Conservation (phyloP, 305 asterid genomes). For the Rubia occidens region DNA sequence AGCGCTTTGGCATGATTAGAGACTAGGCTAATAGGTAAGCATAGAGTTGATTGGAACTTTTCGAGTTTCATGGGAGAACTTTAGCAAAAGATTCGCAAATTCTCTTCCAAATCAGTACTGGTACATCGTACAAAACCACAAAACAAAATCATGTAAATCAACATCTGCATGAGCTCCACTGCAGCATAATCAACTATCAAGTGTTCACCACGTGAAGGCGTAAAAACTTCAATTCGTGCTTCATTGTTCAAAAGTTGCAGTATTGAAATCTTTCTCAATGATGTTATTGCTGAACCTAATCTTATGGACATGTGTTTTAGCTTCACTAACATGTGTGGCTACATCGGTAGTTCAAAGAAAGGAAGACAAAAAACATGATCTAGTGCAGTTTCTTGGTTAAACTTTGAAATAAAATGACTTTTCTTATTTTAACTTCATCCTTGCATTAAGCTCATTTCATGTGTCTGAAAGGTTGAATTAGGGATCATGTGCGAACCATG, state of each 20-base stretch:
- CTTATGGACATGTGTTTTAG: background rate
- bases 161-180: too few species aligned
- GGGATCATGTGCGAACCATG: conserved; percentile 55
- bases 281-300: too few species aligned
- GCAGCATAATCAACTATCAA: too few species aligned
- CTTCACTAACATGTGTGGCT: background rate
- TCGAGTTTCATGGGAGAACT: background rate
- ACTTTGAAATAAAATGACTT: background rate
- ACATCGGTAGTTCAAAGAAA: background rate
- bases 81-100: background rate
- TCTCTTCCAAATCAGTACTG: background rate
- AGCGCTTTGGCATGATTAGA: background rate
- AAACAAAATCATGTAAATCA: too few species aligned
- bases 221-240: too few species aligned
- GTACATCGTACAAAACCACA: background rate
- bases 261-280: too few species aligned
- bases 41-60: background rate
- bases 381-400: background rate
- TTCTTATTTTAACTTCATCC: conserved; percentile 1
- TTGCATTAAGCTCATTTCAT: conserved; percentile 7
- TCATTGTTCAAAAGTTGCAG: too few species aligned
- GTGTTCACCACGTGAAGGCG: too few species aligned
- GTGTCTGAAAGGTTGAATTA: conserved; percentile 34
- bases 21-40: background rate
- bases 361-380: background rate